These are phyloP conservation scores for Ambispora gerdemannii DNA, from an alignment of 192 early-diverging fungal species.

Conservation along the genomic window DNA sequence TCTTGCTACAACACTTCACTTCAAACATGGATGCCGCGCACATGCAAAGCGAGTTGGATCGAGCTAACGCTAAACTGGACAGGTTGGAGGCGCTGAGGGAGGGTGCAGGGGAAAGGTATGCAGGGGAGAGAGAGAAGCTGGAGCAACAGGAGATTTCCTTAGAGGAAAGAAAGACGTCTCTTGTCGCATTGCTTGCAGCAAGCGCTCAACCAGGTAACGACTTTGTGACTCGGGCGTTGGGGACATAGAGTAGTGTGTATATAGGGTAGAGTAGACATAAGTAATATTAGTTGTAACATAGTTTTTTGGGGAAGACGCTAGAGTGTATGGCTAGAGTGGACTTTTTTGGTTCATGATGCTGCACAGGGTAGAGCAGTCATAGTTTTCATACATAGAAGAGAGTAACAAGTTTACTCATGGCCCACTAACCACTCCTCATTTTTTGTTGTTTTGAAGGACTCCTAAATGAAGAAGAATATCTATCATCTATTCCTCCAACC, in stretches of 20 bases:
- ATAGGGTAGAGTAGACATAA: not conserved
- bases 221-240: conserved; percentile 21
- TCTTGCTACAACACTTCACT: not conserved
- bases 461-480: conserved; percentile 20
- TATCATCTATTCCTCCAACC: conserved; percentile 19
- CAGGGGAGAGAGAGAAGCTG: not conserved
- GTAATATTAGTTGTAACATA: not conserved
- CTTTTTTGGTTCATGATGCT: not conserved
- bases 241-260: conserved; percentile 10
- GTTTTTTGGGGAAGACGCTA: not conserved
- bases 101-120: not conserved
- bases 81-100: not conserved
- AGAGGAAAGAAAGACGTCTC: not conserved
- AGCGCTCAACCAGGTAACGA: conserved; percentile 11
- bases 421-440: conserved; percentile 6
- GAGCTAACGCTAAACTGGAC: not conserved
- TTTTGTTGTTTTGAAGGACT: conserved; percentile 3
- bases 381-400: too few species aligned
- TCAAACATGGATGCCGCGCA: not conserved
- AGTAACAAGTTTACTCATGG: too few species aligned
- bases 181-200: not conserved
- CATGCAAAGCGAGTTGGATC: not conserved
- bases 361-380: too few species aligned
- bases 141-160: not conserved
- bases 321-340: not conserved